A percentile compares a stretch with the other conserved stretches of the same genome.
Conservation (phyloP, 2,329 filamentous ascomycete genomes). For the Hypoxylon sp. region DNA sequence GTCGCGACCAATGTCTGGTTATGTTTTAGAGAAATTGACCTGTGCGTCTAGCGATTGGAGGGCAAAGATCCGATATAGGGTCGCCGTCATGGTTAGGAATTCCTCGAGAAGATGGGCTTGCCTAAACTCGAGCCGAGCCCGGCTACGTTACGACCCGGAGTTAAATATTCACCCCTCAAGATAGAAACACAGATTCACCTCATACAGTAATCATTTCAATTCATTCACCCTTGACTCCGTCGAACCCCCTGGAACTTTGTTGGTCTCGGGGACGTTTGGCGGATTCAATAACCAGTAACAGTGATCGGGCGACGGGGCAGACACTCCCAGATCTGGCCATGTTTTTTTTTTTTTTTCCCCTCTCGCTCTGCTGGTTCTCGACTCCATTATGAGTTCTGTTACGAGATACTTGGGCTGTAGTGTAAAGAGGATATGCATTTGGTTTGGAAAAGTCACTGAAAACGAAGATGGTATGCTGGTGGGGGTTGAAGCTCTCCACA, state of each 20-base stretch:
- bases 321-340: slow-evolving; percentile 26
- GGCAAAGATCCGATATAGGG: slow-evolving; percentile 41
- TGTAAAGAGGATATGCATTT: slow-evolving; percentile 9
- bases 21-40: slow-evolving; percentile 44
- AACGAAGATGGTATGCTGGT: slow-evolving; percentile 37
- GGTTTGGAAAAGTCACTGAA: slow-evolving; percentile 10
- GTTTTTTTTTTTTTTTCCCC: slow-evolving; percentile 6
- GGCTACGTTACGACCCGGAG: slow-evolving; percentile 39
- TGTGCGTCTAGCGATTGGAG: slow-evolving; percentile 36
- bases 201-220: slow-evolving; percentile 48
- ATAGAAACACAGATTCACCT: slow-evolving; percentile 33
- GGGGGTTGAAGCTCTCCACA: slow-evolving; percentile 40
- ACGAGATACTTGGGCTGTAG: slow-evolving; percentile 34
- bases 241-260: slow-evolving; percentile 31
- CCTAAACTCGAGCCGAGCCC: slow-evolving; percentile 39
- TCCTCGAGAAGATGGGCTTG: slow-evolving; percentile 33
- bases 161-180: slow-evolving; percentile 36
- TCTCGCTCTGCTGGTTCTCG: slow-evolving; percentile 7
- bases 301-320: slow-evolving; percentile 28
- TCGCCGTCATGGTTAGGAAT: slow-evolving; percentile 31
- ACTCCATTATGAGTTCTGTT: slow-evolving; percentile 21
- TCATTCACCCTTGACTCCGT: slow-evolving; percentile 36
- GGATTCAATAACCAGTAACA: slow-evolving; percentile 44
- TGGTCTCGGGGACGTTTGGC: slow-evolving; percentile 35
- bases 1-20: slow-evolving; percentile 41